Percentiles rank a stretch among this genome's conserved stretches.
Evolutionary conservation across 768 basidiomycete genomes (phyloP).

Genomic region (Rhizopogon vesiculosus): DNA sequence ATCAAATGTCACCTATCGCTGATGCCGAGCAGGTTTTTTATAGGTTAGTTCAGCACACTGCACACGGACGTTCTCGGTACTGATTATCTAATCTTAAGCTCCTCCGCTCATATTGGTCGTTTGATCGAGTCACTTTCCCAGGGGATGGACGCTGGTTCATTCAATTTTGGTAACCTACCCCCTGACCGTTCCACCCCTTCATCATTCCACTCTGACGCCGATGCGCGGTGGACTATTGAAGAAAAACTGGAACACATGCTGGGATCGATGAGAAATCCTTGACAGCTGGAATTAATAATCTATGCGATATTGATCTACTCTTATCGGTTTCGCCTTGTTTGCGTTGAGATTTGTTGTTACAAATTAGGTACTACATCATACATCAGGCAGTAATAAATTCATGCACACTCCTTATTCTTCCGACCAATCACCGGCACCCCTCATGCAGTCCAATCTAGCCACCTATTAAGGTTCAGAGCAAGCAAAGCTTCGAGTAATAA

Average conservation of each 20-base stretch:
- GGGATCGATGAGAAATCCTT: constrained; percentile 29
- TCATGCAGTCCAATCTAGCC: constrained; percentile 52
- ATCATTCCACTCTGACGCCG: constrained; percentile 56
- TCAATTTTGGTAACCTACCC: constrained; percentile 58
- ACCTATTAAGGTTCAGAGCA: constrained; percentile 67
- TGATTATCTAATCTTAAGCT: constrained; percentile 58
- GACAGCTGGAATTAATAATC: constrained; percentile 15
- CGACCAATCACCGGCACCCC: not conserved
- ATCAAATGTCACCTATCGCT: not conserved
- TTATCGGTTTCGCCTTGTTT: constrained; percentile 12
- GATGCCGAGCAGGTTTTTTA: constrained; percentile 22
- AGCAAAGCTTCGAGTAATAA: constrained; percentile 62
- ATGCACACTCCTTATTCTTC: constrained; percentile 14
- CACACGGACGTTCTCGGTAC: constrained; percentile 30
- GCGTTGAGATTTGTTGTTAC: not conserved
- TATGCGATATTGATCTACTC: constrained; percentile 15
- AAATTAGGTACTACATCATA: constrained; percentile 21
- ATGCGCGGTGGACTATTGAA: constrained; percentile 67
- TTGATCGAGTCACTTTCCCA: constrained; percentile 81
- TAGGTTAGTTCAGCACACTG: constrained; percentile 3
- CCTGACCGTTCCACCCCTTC: constrained; percentile 56
- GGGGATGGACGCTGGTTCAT: constrained; percentile 78
- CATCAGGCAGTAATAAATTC: constrained; percentile 28
- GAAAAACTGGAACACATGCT: constrained; percentile 76
- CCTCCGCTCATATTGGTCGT: constrained; percentile 74